Conservation (phyloP, 2,329 filamentous ascomycete genomes). For the Apiospora koreana region DNA sequence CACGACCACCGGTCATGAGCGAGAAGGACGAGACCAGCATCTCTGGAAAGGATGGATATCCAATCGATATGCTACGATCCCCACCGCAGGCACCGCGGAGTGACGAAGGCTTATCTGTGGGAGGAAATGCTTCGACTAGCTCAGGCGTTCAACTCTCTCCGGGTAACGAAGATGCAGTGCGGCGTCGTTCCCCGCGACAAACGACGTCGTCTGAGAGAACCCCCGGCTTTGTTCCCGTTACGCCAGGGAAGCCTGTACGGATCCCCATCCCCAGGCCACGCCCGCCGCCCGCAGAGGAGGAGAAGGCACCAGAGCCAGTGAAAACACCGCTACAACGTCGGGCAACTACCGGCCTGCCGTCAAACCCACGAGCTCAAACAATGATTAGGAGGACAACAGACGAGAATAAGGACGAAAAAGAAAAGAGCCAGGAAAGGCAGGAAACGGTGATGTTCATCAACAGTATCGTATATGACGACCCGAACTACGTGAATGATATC, state of each 20-base stretch:
- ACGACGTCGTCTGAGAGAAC: slow-evolving; percentile 20
- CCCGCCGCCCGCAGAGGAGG: slow-evolving; percentile 28
- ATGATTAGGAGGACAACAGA: slow-evolving; percentile 28
- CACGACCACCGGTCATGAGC: slow-evolving; percentile 23
- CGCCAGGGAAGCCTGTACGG: slow-evolving; percentile 30
- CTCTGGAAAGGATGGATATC: slow-evolving; percentile 11
- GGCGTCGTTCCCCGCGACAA: slow-evolving; percentile 53
- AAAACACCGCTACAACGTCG: slow-evolving; percentile 45
- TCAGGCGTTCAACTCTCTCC: slow-evolving; percentile 51
- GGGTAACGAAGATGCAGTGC: slow-evolving; percentile 45
- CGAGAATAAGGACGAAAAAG: slow-evolving; percentile 31
- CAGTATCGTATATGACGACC: slow-evolving; percentile 56
- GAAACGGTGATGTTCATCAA: slow-evolving; percentile 59
- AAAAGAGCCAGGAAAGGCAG: slow-evolving; percentile 30
- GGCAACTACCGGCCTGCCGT: slow-evolving; percentile 48
- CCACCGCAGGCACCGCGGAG: slow-evolving; percentile 1
- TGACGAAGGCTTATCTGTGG: slow-evolving; percentile 28
- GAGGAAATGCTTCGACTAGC: slow-evolving; percentile 42
- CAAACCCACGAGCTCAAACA: slow-evolving; percentile 45
- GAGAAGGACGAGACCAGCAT: neutral
- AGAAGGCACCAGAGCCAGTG: slow-evolving; percentile 31
- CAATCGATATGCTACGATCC: neutral
- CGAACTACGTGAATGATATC: slow-evolving; percentile 48
- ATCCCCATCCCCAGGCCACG: slow-evolving; percentile 33
- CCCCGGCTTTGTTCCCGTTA: slow-evolving; percentile 26